Percentiles rank a stretch among this genome's conserved stretches.
These are phyloP conservation scores for Fusarium udum DNA, from an alignment of 2,329 filamentous ascomycete genomes.

Conservation along the genomic window DNA sequence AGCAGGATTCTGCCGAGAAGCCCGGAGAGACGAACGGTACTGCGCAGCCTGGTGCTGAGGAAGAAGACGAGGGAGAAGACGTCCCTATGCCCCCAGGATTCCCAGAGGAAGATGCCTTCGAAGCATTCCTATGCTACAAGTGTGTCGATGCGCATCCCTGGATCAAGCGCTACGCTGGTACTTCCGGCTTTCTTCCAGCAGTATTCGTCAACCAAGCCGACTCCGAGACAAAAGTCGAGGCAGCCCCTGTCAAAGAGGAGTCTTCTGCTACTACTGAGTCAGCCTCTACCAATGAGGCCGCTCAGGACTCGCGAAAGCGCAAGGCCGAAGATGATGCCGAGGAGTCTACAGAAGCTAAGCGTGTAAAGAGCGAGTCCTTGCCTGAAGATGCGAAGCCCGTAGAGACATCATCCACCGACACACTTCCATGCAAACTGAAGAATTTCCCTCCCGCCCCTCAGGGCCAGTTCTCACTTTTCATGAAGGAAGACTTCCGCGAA, in stretches of 20 bases:
- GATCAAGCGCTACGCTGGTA: conserved; percentile 88
- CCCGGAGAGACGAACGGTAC: conserved; percentile 28
- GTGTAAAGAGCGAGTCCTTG: conserved; percentile 56
- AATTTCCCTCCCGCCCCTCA: conserved; percentile 65
- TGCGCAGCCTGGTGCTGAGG: conserved; percentile 36
- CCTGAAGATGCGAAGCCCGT: background rate
- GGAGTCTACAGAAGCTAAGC: conserved; percentile 57
- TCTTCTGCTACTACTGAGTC: background rate
- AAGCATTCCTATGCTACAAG: conserved; percentile 92
- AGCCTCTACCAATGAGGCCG: background rate
- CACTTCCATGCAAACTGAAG: conserved; percentile 65
- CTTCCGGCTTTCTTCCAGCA: conserved; percentile 79
- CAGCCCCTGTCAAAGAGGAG: background rate
- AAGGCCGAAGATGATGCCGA: conserved; percentile 67
- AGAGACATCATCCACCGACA: conserved; percentile 21
- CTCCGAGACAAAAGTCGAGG: background rate
- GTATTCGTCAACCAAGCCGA: conserved; percentile 61
- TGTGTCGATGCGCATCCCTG: conserved; percentile 89
- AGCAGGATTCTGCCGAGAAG: conserved; percentile 33
- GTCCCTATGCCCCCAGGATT: conserved; percentile 84
- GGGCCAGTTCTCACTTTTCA: conserved; percentile 81
- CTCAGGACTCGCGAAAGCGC: conserved; percentile 66
- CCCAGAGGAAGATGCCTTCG: conserved; percentile 87
- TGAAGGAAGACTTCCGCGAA: conserved; percentile 80
- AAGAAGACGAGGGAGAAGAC: conserved; percentile 63